These are phyloP conservation scores for Colletotrichum aenigma DNA, from an alignment of 2,329 filamentous ascomycete species.

Conservation along the genomic window DNA sequence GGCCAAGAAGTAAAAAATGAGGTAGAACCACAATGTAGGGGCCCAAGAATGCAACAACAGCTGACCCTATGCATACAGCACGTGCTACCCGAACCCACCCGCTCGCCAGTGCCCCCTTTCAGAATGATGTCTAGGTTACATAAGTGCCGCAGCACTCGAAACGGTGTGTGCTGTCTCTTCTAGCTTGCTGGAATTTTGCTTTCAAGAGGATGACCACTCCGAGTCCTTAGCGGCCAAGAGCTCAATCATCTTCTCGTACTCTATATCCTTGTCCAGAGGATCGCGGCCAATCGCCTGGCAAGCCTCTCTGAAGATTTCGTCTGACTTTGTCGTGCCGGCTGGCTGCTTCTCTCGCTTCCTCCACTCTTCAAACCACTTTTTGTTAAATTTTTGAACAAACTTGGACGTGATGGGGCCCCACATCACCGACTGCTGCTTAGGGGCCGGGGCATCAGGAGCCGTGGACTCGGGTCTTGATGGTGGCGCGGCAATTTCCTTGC, in stretches of 20 bases:
- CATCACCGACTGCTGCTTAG: slow-evolving; percentile 15
- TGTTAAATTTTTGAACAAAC: slow-evolving; percentile 16
- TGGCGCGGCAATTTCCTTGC: not conserved
- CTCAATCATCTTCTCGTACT: slow-evolving; percentile 22
- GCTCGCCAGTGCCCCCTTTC: not conserved
- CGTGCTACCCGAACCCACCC: not conserved
- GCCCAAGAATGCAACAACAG: not conserved
- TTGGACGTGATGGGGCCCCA: slow-evolving; percentile 15
- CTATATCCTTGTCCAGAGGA: slow-evolving; percentile 19
- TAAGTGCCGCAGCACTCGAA: not conserved
- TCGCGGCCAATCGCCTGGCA: slow-evolving; percentile 10
- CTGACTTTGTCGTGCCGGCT: not conserved
- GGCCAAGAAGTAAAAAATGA: not conserved
- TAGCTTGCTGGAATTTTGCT: not conserved
- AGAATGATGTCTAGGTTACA: slow-evolving; percentile 1
- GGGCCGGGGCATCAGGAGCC: not conserved
- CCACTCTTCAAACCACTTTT: slow-evolving; percentile 21
- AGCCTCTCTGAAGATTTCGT: slow-evolving; percentile 5
- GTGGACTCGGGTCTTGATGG: not conserved
- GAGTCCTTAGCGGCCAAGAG: slow-evolving; percentile 15
- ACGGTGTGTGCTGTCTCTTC: not conserved
- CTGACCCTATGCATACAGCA: not conserved
- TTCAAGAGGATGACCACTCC: not conserved
- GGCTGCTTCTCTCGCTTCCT: slow-evolving; percentile 3
- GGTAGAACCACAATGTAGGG: not conserved